Percentiles rank a stretch among this genome's conserved stretches.
These are phyloP conservation scores for Thelephora terrestris DNA, from an alignment of 1,284 basidiomycete genomes.

Conservation along the genomic window DNA sequence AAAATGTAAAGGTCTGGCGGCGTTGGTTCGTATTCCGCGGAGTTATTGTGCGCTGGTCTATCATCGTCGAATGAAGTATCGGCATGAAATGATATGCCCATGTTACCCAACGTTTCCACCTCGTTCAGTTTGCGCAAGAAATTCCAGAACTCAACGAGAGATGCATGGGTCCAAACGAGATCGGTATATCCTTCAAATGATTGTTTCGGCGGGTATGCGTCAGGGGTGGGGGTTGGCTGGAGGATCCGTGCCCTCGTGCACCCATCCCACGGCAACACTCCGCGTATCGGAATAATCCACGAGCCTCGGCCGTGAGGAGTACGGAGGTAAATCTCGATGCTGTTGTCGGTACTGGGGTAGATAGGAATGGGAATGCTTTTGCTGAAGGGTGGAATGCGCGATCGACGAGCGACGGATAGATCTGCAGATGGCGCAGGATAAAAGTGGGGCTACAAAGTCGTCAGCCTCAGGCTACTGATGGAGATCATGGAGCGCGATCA, in stretches of 20 bases:
- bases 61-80: slow-evolving; percentile 4
- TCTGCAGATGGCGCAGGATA: slow-evolving; percentile 1
- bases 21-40: too few species aligned
- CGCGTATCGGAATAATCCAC: slow-evolving; percentile 59
- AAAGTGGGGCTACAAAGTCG: slow-evolving; percentile 12
- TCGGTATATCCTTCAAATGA: slow-evolving; percentile 6
- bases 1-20: too few species aligned
- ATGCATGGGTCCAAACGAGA: slow-evolving; percentile 41
- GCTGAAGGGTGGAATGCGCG: neutral
- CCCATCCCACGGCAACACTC: slow-evolving; percentile 38
- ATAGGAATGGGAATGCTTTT: slow-evolving; percentile 27
- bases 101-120: slow-evolving; percentile 13
- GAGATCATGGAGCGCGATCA: neutral
- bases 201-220: slow-evolving; percentile 10
- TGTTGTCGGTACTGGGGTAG: slow-evolving; percentile 29
- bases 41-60: too few species aligned
- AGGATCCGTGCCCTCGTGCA: slow-evolving; percentile 36
- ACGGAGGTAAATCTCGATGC: slow-evolving; percentile 16
- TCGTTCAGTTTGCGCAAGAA: slow-evolving; percentile 36
- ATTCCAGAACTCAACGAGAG: slow-evolving; percentile 40
- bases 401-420: neutral
- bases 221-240: slow-evolving; percentile 11
- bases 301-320: slow-evolving; percentile 33
- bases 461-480: neutral
- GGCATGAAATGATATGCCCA: slow-evolving; percentile 31